Evolutionary conservation across 768 basidiomycete species (phyloP), one percentile per base, ranked within the genome.

Genomic region (Trametes elegans): DNA sequence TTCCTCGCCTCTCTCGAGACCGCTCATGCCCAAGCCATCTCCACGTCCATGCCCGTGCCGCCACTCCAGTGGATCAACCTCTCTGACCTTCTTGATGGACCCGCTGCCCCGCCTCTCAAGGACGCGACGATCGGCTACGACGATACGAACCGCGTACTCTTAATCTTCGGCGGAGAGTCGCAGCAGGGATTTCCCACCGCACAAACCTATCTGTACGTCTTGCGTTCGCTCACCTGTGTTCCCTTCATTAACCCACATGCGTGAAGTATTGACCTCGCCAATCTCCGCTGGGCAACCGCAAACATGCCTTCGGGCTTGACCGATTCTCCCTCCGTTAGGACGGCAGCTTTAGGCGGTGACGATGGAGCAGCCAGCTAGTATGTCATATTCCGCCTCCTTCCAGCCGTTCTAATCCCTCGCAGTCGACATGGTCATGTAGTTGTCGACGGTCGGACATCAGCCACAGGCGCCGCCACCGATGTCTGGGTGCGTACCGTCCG

Each of bases 341-440:
- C 81, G 69, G 79, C 79, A 35, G 82, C 85, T 26, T 64, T 90
- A 35, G 73, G 79, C 38, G 90, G 87, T 5, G 71, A 74, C 19
- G 90, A 92, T 72, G 80, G 79, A 59, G 90, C 88, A 40, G 87
- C 88, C 10, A 92, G 85, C 86, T 88, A 91, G 89, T 89, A 53
- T 61, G 88, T 79, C 31, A 41, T 54, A 28, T 46, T 62, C 39
- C 18, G 48, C 29, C 24, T 24, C n/a, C 35, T 27, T 11, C 40
- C 41, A 21, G 57, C 5, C 31, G 55, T 61, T 53, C 44, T 64
- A 47, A 57, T 43, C 56, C 48, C 11, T 21, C 26, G 55, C 59
- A 90, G 88, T 66, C 89, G 90, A 35, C 79, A 79, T 51, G 87
- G 83, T 23, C 87, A 91, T 65, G 71, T 92, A 28, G 72, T 93